phyloP scores from a whole-genome alignment of 352 stramenopile genomes.

The Globisporangium spinosum region DNA sequence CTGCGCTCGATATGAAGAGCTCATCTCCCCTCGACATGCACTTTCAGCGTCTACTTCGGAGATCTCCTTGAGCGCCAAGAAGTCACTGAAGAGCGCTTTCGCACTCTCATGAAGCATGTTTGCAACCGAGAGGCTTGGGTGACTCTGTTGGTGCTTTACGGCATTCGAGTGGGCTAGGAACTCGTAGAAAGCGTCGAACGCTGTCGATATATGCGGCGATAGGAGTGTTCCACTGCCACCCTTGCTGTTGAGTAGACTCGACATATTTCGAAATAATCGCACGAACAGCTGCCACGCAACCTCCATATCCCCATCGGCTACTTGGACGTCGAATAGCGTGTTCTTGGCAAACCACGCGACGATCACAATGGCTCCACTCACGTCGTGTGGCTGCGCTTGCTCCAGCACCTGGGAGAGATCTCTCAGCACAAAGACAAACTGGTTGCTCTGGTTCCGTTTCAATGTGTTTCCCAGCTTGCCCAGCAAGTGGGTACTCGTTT shows the following conservation, averaged over 20 bases:
- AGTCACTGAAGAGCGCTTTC: slow-evolving; percentile 23
- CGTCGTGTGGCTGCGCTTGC: slow-evolving; percentile 10
- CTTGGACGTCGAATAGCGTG: slow-evolving; percentile 44
- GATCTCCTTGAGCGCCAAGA: slow-evolving; percentile 20
- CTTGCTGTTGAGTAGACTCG: not conserved
- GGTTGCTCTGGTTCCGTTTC: slow-evolving; percentile 55
- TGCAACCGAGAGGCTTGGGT: slow-evolving; percentile 3
- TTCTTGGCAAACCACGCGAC: slow-evolving; percentile 38
- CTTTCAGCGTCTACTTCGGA: slow-evolving; percentile 16
- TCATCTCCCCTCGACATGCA: slow-evolving; percentile 16
- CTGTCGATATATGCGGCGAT: slow-evolving; percentile 27
- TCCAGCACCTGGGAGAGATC: slow-evolving; percentile 35
- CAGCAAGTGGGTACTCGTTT: slow-evolving; percentile 42
- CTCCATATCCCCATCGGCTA: slow-evolving; percentile 32
- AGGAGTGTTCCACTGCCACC: slow-evolving; percentile 7
- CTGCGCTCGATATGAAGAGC: slow-evolving; percentile 11
- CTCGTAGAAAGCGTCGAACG: slow-evolving; percentile 41
- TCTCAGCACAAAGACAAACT: slow-evolving; percentile 49
- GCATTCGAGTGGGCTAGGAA: slow-evolving; percentile 50
- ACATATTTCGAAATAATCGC: slow-evolving; percentile 21
- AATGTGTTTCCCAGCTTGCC: slow-evolving; percentile 31
- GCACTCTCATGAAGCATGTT: slow-evolving; percentile 21
- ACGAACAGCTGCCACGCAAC: slow-evolving; percentile 44
- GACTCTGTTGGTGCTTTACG: slow-evolving; percentile 10
- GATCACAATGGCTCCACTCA: slow-evolving; percentile 13